phyloP scores from a whole-genome alignment of 73 alveolate species.

The Durusdinium trenchii region DNA sequence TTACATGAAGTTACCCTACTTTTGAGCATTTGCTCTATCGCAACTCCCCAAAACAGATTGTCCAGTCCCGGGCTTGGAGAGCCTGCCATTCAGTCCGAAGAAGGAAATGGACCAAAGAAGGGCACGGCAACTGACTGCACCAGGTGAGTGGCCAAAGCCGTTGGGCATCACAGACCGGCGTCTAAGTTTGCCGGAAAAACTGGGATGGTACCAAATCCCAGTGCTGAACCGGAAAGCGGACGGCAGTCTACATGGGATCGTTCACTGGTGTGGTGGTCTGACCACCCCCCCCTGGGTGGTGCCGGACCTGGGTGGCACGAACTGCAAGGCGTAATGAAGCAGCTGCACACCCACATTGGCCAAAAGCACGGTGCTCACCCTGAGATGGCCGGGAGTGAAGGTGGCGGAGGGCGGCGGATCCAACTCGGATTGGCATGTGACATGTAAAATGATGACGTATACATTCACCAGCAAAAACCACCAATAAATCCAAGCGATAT shows the following conservation, averaged over 20 bases:
- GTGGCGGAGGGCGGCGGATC: too few relatives aligned
- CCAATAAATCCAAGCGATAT: too few relatives aligned
- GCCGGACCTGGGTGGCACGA: slow-evolving; percentile 13
- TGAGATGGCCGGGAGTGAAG: neutral
- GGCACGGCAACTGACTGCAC: too few relatives aligned
- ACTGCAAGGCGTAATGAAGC: slow-evolving; percentile 55
- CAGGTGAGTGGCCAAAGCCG: slow-evolving; percentile 45
- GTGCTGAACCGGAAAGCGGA: neutral
- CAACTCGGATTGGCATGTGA: too few relatives aligned
- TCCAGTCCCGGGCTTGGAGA: too few relatives aligned
- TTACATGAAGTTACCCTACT: too few relatives aligned
- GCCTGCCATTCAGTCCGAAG: too few relatives aligned
- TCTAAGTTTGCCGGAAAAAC: neutral
- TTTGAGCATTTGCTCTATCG: too few relatives aligned
- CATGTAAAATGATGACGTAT: too few relatives aligned
- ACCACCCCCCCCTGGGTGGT: neutral
- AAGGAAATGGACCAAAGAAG: too few relatives aligned
- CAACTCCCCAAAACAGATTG: too few relatives aligned
- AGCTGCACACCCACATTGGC: slow-evolving; percentile 35
- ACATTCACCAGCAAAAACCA: too few relatives aligned
- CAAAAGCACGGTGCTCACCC: slow-evolving; percentile 41
- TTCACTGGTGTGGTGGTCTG: neutral
- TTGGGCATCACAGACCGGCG: neutral
- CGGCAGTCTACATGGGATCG: neutral
- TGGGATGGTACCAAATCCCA: neutral